Base-by-base conservation (phyloP, 129 eudicot genomes). In the Tanacetum coccineum region DNA sequence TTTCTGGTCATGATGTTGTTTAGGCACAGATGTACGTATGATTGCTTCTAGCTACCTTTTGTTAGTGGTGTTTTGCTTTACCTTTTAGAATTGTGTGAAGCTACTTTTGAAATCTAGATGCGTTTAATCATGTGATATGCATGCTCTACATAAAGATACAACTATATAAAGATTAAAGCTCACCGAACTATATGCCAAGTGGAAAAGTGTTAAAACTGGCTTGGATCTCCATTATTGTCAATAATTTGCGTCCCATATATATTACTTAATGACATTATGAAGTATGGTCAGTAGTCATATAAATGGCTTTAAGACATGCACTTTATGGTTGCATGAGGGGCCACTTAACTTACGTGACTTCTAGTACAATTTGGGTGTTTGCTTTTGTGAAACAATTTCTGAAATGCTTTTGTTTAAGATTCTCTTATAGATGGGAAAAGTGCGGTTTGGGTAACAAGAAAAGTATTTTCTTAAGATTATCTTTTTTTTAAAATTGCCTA, bases 11-110 rank as follows among this genome's bases (percentile, higher is more conserved):
- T 59, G 59, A 50, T 66, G 36, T 26, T 66, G 26, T 46, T 44
- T 30, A 28, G 58, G 75, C 9, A 59, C 21, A 70, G 13, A 47
- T 47, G 67, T 1, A 66, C 14, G 54, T 59, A 56, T 56, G 19
- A 57, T 21, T 22, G 52, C 56, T 55, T 59, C 26, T 14, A 19
- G 14, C 53, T 48, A 61, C 60, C 28, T 71, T 71, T 71, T 59
- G 18, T 30, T 20, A 59, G 68, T 60, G 76, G 67, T 71, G 68
- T 71, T n/a, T n/a, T 59, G 61, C 76, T 71, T 71, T 71, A 59
- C 22, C 76, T 71, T 60, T 71, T 70, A 46, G 26, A 47, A 46
- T 15, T 26, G 74, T 59, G 59, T 65, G 21, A 45, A 64, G 42
- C 57, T 64, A 64, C 57, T 5, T 64, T 65, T 65, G 70, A 66